phyloP scores from a whole-genome alignment of 2,329 filamentous ascomycete genomes.

The Colletotrichum noveboracense region DNA sequence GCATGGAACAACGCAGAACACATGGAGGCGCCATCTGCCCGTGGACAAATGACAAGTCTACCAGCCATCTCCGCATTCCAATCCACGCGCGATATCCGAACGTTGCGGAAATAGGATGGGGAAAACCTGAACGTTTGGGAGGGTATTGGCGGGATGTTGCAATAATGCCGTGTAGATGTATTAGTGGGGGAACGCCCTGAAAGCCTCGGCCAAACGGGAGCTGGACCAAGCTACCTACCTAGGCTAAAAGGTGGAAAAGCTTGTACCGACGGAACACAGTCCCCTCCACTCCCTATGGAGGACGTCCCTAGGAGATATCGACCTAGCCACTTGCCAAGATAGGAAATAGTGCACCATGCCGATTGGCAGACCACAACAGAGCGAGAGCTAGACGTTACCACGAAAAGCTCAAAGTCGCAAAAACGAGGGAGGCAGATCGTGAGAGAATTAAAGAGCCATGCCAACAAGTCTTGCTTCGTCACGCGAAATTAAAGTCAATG shows the following conservation, averaged over 20 bases:
- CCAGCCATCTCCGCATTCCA: not conserved
- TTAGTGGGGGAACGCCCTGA: not conserved
- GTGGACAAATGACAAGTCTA: not conserved
- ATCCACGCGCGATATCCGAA: not conserved
- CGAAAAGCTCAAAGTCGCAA: no score
- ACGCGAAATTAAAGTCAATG: not conserved
- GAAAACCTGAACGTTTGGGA: not conserved
- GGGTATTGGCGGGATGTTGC: not conserved
- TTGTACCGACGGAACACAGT: not conserved
- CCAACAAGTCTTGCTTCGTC: no score
- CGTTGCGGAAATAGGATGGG: not conserved
- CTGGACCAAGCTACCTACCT: not conserved
- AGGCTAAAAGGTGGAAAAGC: not conserved
- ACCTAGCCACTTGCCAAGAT: not conserved
- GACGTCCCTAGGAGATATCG: not conserved
- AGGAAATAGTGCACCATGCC: not conserved
- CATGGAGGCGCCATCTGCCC: not conserved
- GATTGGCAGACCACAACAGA: no score
- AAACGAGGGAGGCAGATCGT: no score
- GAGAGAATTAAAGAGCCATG: no score
- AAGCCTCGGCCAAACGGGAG: conserved; percentile 12
- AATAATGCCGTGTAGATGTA: not conserved
- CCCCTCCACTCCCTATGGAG: not conserved
- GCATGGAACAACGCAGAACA: not conserved
- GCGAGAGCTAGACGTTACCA: no score